phyloP scores from a whole-genome alignment of 257 asterid genomes.

The Solanum boliviense region DNA sequence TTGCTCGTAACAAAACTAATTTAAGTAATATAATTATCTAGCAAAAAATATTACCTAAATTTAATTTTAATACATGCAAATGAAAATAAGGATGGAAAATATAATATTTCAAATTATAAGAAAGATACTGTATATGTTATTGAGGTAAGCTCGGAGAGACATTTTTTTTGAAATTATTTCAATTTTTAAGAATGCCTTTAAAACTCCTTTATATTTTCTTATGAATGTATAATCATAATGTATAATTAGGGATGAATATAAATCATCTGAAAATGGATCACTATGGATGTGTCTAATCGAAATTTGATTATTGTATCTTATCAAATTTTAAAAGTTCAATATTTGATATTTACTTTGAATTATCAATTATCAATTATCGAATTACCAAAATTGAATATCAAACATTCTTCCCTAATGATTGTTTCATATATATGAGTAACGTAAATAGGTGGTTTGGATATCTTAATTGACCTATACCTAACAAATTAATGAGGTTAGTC shows the following conservation, averaged over 20 bases:
- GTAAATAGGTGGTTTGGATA: background rate
- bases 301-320: background rate
- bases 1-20: too few species aligned
- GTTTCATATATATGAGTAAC: background rate
- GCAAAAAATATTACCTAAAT: too few species aligned
- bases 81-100: background rate
- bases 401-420: too few species aligned
- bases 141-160: background rate
- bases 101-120: too few species aligned
- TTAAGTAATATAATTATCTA: too few species aligned
- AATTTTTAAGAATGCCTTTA: too few species aligned
- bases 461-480: background rate
- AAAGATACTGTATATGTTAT: background rate
- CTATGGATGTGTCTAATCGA: too few species aligned
- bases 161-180: too few species aligned
- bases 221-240: background rate
- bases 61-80: background rate
- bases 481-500: background rate
- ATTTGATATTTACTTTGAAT: too few species aligned
- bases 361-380: too few species aligned
- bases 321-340: too few species aligned
- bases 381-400: background rate
- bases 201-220: too few species aligned
- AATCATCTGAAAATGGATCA: background rate
- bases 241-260: background rate